phyloP scores from a whole-genome alignment of 257 asterid species.

The Voacanga thouarsii region DNA sequence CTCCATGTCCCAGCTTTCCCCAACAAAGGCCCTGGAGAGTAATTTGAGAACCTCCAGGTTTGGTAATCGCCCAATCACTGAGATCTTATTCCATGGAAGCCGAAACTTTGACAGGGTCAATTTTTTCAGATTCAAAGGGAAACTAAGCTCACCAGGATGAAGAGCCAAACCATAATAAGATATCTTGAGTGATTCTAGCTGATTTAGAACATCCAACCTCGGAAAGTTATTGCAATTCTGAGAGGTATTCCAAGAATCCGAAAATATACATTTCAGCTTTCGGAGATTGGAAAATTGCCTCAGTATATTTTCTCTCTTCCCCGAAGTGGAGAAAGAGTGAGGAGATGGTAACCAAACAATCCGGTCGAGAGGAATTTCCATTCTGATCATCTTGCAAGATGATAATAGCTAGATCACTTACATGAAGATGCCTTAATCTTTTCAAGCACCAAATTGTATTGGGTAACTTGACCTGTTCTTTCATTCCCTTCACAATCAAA shows the following conservation, averaged over 20 bases:
- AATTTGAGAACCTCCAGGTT: neutral
- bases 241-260: neutral
- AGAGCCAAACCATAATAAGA: neutral
- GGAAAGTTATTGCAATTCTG: neutral
- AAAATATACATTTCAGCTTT: neutral
- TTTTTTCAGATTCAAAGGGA: neutral
- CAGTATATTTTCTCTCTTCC: neutral
- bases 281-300: neutral
- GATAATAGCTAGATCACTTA: neutral
- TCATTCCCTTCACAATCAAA: neutral
- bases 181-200: neutral
- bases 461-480: neutral
- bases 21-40: neutral
- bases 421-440: neutral
- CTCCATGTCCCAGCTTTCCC: conserved; percentile 10
- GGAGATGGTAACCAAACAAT: neutral
- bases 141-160: neutral
- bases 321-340: neutral
- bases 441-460: neutral
- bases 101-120: neutral
- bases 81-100: neutral
- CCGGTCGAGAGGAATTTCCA: neutral
- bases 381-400: neutral
- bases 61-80: neutral
- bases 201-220: neutral